Percentiles rank a stretch among this genome's conserved stretches.
These are phyloP conservation scores for Halophytophthora batemanensis DNA, from an alignment of 352 stramenopile genomes.

Conservation along the genomic window DNA sequence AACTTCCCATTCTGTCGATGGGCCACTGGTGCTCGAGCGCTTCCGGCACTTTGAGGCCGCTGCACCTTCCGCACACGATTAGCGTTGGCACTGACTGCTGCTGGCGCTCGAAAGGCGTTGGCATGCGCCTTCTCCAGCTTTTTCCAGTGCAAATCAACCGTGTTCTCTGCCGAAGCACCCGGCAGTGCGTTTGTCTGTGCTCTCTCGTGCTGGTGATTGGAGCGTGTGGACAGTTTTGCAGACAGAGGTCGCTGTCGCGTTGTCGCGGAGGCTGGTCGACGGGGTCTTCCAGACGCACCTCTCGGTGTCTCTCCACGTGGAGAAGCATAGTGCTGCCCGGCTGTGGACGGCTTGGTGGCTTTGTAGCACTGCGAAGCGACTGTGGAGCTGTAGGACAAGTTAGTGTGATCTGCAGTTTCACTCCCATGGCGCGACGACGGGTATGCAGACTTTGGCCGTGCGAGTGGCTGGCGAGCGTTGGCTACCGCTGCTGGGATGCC, in stretches of 20 bases:
- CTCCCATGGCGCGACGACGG: slow-evolving; percentile 8
- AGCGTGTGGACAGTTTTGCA: slow-evolving; percentile 17
- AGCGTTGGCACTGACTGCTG: background rate
- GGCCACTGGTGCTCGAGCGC: slow-evolving; percentile 3
- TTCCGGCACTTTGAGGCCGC: slow-evolving; percentile 41
- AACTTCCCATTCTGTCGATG: slow-evolving; percentile 4
- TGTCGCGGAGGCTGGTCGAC: slow-evolving; percentile 18
- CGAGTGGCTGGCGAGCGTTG: slow-evolving; percentile 2
- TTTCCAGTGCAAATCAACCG: slow-evolving; percentile 40
- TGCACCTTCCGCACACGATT: slow-evolving; percentile 13
- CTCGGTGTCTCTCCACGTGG: slow-evolving; percentile 5
- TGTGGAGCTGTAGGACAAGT: slow-evolving; percentile 60
- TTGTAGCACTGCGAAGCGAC: slow-evolving; percentile 69
- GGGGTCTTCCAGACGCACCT: slow-evolving; percentile 4
- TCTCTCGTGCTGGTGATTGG: slow-evolving; percentile 2
- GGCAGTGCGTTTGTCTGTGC: background rate
- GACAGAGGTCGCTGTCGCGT: slow-evolving; percentile 29
- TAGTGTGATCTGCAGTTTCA: slow-evolving; percentile 2
- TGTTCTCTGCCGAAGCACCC: slow-evolving; percentile 10
- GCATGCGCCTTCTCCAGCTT: slow-evolving; percentile 34
- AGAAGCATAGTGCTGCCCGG: slow-evolving; percentile 34
- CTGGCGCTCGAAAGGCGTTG: slow-evolving; percentile 7
- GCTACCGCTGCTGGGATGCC: slow-evolving; percentile 8
- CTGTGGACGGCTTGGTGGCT: slow-evolving; percentile 37
- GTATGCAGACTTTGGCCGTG: slow-evolving; percentile 42